Base-by-base conservation (phyloP, 2,329 filamentous ascomycete genomes). In the Thelonectria discophora region DNA sequence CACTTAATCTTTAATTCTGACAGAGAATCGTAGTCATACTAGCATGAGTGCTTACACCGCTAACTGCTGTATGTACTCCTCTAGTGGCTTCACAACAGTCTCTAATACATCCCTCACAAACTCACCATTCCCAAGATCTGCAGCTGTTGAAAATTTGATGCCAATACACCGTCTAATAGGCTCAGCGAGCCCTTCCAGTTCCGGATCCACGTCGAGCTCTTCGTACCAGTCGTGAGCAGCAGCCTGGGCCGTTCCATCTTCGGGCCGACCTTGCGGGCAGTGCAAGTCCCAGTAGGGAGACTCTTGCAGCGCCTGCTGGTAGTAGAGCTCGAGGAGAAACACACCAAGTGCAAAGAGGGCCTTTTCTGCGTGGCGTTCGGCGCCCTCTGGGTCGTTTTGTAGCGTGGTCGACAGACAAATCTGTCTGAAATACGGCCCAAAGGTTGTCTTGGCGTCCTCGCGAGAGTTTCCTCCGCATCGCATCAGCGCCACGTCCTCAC, bases 311-410 rank as follows among this genome's bases (percentile, higher is more conserved):
- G 27, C 5, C 18, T 34, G 13, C 15, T n/a, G 47, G 13, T 49
- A 49, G 47, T 34, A 15, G 3, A 49, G 47, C n/a, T 49, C 47
- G 4, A 49, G 27, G 8, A 49, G 47, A 5, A 49, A 17, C 11
- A 49, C 47, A 27, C 47, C 47, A 7, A 49, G 47, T 8, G 47
- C 30, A 24, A 49, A 49, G 10, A 49, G 30, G 17, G 47, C 27
- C n/a, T 11, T 17, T 12, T 34, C 24, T n/a, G 47, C 27, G 13
- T 49, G 47, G n/a, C 11, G 13, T 7, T 18, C 18, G 11, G 24
- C 47, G 20, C 27, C 24, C 24, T 13, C 18, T 7, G n/a, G 24
- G 13, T 49, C 27, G 10, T 30, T 32, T 18, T 17, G 17, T 5
- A 49, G 7, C 4, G 47, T 49, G n/a, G 34, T 32, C 3, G 47